Conservation (phyloP, 768 basidiomycete species). For the Podaxis pistillaris region DNA sequence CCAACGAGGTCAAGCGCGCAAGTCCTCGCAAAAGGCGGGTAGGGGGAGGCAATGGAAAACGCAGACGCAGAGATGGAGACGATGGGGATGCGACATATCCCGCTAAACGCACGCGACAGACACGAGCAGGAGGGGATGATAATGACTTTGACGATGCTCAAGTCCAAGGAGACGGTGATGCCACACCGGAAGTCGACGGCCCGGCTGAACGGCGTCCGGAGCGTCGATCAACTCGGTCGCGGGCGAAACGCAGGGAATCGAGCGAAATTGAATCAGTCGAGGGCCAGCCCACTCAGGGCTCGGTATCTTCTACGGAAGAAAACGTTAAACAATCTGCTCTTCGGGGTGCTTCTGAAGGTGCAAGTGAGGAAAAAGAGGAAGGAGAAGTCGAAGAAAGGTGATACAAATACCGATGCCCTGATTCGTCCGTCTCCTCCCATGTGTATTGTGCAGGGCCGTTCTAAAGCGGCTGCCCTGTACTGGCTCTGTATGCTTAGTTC, state of each 20-base stretch:
- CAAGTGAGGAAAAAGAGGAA: slow-evolving; percentile 4
- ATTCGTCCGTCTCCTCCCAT: not conserved
- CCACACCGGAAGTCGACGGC: slow-evolving; percentile 5
- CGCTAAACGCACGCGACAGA: slow-evolving; percentile 56
- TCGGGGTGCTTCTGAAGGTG: not conserved
- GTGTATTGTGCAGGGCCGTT: not conserved
- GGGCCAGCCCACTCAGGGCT: not conserved
- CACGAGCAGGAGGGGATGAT: slow-evolving; percentile 3
- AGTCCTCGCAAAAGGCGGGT: slow-evolving; percentile 52
- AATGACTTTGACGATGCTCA: slow-evolving; percentile 5
- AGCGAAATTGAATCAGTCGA: slow-evolving; percentile 10
- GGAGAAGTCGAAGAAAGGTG: not conserved
- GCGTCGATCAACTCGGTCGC: slow-evolving; percentile 13
- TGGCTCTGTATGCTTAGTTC: too few species aligned
- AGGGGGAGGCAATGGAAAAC: slow-evolving; percentile 46
- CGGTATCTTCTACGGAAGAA: slow-evolving; percentile 4
- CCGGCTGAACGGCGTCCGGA: slow-evolving; percentile 9
- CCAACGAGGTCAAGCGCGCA: slow-evolving; percentile 32
- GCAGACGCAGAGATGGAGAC: slow-evolving; percentile 59
- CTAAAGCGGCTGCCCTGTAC: not conserved
- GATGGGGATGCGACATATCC: slow-evolving; percentile 69
- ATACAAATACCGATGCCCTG: not conserved
- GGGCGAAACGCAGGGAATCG: slow-evolving; percentile 1
- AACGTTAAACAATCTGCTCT: not conserved
- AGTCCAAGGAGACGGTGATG: slow-evolving; percentile 6